phyloP scores from a whole-genome alignment of 1,284 basidiomycete species.

The Ceratobasidium sp. region DNA sequence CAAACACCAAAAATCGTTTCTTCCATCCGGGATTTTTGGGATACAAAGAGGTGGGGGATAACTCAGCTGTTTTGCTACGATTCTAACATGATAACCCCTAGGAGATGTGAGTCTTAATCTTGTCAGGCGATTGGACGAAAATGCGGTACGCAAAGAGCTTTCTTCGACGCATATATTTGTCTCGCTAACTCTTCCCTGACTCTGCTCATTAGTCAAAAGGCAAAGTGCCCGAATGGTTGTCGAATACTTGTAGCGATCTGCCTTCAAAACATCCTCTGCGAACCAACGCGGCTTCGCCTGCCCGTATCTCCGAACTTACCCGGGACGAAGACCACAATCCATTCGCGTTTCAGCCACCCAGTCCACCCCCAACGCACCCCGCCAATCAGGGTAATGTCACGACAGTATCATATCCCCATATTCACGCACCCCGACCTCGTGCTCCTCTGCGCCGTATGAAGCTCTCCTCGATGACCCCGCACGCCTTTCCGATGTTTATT shows the following conservation, averaged over 20 bases:
- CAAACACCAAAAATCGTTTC: constrained; percentile 3
- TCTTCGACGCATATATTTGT: constrained; percentile 34
- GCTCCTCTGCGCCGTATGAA: constrained; percentile 12
- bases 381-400: background rate
- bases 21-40: constrained; percentile 23
- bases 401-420: background rate
- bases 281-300: background rate
- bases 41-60: constrained; percentile 7
- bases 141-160: background rate
- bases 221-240: constrained; percentile 28
- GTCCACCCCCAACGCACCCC: constrained; percentile 1
- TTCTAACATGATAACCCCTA: background rate
- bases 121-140: background rate
- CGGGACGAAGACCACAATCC: constrained; percentile 12
- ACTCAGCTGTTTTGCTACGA: too few relatives aligned
- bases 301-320: background rate
- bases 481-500: background rate
- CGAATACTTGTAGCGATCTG: constrained; percentile 17
- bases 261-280: constrained; percentile 28
- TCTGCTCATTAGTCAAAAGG: constrained; percentile 19
- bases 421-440: background rate
- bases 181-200: background rate
- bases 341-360: constrained; percentile 34
- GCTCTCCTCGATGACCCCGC: constrained; percentile 15
- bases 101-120: constrained; percentile 12